Base-by-base conservation (phyloP, 768 basidiomycete genomes). In the Suillus bovinus region DNA sequence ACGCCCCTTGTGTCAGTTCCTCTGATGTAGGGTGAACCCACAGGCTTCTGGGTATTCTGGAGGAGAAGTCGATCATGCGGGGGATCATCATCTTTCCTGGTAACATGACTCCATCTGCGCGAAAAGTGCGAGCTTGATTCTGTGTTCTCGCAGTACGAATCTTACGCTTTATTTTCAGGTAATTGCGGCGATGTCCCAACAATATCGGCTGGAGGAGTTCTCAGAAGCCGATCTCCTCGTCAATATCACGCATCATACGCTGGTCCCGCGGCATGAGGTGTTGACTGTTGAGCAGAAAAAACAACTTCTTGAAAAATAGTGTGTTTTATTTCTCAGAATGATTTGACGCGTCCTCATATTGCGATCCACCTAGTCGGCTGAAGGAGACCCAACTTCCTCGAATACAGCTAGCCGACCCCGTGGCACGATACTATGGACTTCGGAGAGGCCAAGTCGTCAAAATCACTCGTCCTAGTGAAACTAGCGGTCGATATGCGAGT, bases 311-410 rank as follows among this genome's bases (percentile, higher is more conserved):
- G 87, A 91, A 77, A 89, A 90, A 86, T 99, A 99, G 97, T 99
- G 70, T 70, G 96, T 85, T 22, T 10, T 58, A 31, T 55, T n/a
- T 34, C n/a, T 44, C 36, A 22, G 58, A 64, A 62, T 38, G 46
- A 49, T 61, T 47, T 54, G 46, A 64, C 41, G 59, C 38, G 55
- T 62, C 36, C 24, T 44, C 60, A 58, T 17, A 41, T 56, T 61
- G 38, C 3, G 11, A 29, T 58, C 60, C 3, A 46, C 63, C 59
- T 69, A 99, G 96, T 78, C 96, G 97, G 65, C 79, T 99, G 62
- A 96, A 96, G 76, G 97, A 99, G 73, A 98, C 96, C 1, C 97
- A 99, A 71, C 82, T 99, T 61, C 97, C 97, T 54, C 92, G 97
- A 27, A 99, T 99, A 66, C 96, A 98, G 77, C 77, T 97, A 47